Evolutionary conservation across 129 eudicot genomes (phyloP), one percentile per base, ranked within the genome.

Genomic region (Lonicera japonica): DNA sequence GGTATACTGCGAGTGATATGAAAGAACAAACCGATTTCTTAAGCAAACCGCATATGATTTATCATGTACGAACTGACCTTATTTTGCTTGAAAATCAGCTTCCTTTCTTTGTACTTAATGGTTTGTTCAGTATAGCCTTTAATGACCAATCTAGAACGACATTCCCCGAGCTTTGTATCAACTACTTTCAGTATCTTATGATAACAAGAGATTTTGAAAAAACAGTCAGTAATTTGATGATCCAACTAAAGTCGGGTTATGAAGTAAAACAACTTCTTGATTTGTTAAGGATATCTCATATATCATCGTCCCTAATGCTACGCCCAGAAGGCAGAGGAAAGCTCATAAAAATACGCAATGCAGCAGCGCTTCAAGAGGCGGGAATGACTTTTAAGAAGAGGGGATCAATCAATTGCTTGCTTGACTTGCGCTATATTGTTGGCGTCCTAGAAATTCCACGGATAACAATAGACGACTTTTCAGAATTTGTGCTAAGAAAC

Each of bases 361-460:
- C 58, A 18, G 21, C 56, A 3, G 67, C 66, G 19, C 72, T 73
- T 18, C 21, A 36, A 38, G 68, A 66, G 12, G 51, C 68, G 12
- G 72, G 78, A n/a, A 62, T 73, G 25, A 18, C 0, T 34, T 73
- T 19, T 29, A 29, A 21, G 19, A 65, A 56, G 17, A 0, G 50
- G 52, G 21, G 36, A 29, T 38, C 56, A n/a, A 53, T 43, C 25
- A 52, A 66, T 21, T n/a, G 61, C 21, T 52, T 59, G 2, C 48
- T 73, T 14, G 57, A 67, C 40, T 58, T 73, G 19, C 25, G 10
- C 12, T 73, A 65, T 51, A 11, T 50, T 0, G 51, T 18, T 4
- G 78, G 78, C 13, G 63, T 58, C 8, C 21, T 73, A 43, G 21
- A 59, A 25, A 65, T 73, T 14, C 78, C 78, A 8, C 39, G 52